Percentiles rank a stretch among this genome's conserved stretches.
Conservation (phyloP, 2,329 filamentous ascomycete species). For the Gliomastix tumulicola region DNA sequence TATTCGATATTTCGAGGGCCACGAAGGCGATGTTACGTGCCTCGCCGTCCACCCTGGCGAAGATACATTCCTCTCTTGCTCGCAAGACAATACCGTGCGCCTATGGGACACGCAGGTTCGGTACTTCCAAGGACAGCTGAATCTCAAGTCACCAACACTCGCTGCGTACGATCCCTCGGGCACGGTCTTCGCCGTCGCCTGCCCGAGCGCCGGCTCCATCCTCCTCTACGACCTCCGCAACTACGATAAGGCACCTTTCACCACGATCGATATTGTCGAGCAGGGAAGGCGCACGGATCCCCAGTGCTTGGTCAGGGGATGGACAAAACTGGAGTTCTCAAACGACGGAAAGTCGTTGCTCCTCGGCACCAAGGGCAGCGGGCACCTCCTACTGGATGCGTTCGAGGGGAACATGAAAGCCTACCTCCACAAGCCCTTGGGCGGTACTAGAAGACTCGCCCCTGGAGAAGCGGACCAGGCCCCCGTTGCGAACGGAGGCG, state of each 20-base stretch:
- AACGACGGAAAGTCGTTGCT: constrained; percentile 90
- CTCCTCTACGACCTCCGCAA: constrained; percentile 91
- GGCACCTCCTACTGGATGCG: constrained; percentile 90
- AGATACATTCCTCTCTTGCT: constrained; percentile 89
- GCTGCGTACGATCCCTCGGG: constrained; percentile 89
- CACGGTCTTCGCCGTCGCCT: constrained; percentile 84
- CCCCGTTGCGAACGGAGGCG: constrained; percentile 23
- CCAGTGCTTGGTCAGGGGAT: constrained; percentile 59
- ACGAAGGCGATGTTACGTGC: constrained; percentile 76
- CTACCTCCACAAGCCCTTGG: constrained; percentile 57
- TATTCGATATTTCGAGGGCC: constrained; percentile 91
- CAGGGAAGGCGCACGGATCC: constrained; percentile 38
- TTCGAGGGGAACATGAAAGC: constrained; percentile 77
- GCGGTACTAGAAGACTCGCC: constrained; percentile 38
- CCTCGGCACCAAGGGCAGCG: constrained; percentile 73
- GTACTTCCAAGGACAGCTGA: constrained; percentile 72
- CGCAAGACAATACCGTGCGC: constrained; percentile 82
- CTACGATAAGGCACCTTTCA: constrained; percentile 86
- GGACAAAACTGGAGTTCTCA: constrained; percentile 91
- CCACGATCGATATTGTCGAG: constrained; percentile 72
- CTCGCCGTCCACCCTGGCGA: constrained; percentile 77
- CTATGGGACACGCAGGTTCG: constrained; percentile 84
- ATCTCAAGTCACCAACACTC: constrained; percentile 74
- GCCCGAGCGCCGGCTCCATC: constrained; percentile 69
- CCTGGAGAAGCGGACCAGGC: constrained; percentile 39